Percentiles rank a stretch among this genome's conserved stretches.
Conservation (phyloP, 23 red algal species). For the Gracilariopsis chorda region DNA sequence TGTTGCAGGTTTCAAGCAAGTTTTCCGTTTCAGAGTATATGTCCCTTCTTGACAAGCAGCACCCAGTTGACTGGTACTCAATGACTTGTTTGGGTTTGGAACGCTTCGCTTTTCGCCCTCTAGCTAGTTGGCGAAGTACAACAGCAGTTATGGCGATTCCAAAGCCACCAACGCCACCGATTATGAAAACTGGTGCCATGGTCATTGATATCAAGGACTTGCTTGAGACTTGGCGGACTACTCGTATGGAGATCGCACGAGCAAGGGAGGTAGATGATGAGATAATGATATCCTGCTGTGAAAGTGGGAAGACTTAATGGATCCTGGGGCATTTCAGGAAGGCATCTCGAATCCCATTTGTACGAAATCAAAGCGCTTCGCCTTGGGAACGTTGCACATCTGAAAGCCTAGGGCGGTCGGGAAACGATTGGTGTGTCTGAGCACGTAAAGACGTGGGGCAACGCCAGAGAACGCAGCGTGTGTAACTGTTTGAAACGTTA, state of each 20-base stretch:
- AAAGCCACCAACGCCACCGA: conserved; percentile 23
- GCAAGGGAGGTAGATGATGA: too few relatives aligned
- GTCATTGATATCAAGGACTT: conserved; percentile 7
- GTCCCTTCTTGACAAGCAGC: not conserved
- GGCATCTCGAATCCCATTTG: not conserved
- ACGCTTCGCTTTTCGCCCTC: not conserved
- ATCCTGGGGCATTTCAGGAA: not conserved
- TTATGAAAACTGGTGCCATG: not conserved
- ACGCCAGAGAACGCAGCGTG: not conserved
- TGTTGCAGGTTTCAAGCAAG: not conserved
- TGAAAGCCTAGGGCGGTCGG: not conserved
- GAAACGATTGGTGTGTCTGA: not conserved
- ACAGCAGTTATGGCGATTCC: conserved; percentile 17
- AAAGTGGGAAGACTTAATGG: too few relatives aligned
- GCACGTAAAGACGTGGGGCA: not conserved
- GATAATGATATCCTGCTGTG: too few relatives aligned
- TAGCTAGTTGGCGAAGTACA: conserved; percentile 19
- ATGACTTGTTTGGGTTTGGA: not conserved
- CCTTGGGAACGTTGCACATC: not conserved
- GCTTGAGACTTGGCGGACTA: too few relatives aligned
- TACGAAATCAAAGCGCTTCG: not conserved
- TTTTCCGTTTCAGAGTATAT: not conserved
- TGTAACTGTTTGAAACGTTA: conserved; percentile 13
- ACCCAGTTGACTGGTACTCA: not conserved
- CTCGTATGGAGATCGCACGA: too few relatives aligned